Evolutionary conservation across 140 eudicot genomes (phyloP).

Genomic region (Senecio squalidus): DNA sequence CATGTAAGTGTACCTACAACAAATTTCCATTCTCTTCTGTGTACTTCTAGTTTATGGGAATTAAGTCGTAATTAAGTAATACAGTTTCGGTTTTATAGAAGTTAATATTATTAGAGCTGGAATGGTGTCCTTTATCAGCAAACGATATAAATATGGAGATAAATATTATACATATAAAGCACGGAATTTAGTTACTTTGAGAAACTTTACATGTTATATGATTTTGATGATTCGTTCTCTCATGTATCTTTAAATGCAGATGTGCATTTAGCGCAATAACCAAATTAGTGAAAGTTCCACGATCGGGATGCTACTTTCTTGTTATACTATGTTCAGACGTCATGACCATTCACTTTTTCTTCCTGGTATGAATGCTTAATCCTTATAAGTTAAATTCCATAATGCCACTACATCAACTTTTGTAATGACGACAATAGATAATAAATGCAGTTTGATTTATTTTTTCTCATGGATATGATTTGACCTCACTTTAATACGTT

Average conservation of each 20-base stretch:
- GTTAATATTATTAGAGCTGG: background rate
- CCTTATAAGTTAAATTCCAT: background rate
- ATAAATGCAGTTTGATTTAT: too few relatives aligned
- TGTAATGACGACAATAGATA: too few relatives aligned
- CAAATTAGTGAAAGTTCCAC: slow-evolving; percentile 66
- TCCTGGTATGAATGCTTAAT: slow-evolving; percentile 56
- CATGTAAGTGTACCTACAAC: slow-evolving; percentile 55
- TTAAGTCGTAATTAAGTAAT: too few relatives aligned
- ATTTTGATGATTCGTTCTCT: background rate
- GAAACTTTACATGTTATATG: background rate
- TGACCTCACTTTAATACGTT: background rate
- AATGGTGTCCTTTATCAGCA: background rate
- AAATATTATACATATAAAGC: background rate
- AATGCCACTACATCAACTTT: too few relatives aligned
- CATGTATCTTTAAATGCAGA: slow-evolving; percentile 39
- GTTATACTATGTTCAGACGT: slow-evolving; percentile 91
- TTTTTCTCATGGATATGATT: background rate
- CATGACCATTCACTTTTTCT: slow-evolving; percentile 98
- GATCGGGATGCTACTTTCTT: slow-evolving; percentile 86
- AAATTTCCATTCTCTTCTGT: background rate
- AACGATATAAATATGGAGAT: background rate
- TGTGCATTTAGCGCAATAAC: slow-evolving; percentile 96
- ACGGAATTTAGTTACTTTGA: background rate
- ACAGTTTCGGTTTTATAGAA: too few relatives aligned
- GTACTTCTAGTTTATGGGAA: too few relatives aligned